Conservation (phyloP, 1,139 yeast species). For the Kurtzmaniella natalensis region DNA sequence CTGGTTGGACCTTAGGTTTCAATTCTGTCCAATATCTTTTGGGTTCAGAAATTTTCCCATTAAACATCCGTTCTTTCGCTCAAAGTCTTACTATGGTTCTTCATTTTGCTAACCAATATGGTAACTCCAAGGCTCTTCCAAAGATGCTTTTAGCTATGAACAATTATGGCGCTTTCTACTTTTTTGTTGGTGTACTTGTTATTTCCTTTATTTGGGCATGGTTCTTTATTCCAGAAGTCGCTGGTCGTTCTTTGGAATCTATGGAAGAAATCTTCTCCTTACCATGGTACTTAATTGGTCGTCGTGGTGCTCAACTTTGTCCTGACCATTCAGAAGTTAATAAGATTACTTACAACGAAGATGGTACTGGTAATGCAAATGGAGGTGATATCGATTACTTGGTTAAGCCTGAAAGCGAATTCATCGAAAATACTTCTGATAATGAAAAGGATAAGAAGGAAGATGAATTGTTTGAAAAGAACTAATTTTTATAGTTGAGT, state of each 20-base stretch:
- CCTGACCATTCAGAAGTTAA: conserved; percentile 50
- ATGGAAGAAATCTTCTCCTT: conserved; percentile 55
- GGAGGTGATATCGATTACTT: conserved; percentile 13
- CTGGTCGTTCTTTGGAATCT: conserved; percentile 52
- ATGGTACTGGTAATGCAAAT: conserved; percentile 13
- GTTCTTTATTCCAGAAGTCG: conserved; percentile 51
- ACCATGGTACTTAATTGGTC: conserved; percentile 57
- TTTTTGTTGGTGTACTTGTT: conserved; percentile 43
- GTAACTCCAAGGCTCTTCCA: conserved; percentile 56
- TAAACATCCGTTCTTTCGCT: conserved; percentile 50
- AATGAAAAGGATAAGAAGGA: conserved; percentile 1
- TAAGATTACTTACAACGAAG: conserved; percentile 18
- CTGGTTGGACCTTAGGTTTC: conserved; percentile 64
- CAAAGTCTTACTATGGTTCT: conserved; percentile 52
- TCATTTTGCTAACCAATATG: conserved; percentile 58
- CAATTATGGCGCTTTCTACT: conserved; percentile 51
- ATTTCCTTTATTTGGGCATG: conserved; percentile 45
- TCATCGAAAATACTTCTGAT: conserved; percentile 2
- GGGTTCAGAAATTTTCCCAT: conserved; percentile 57
- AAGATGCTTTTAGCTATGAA: conserved; percentile 45
- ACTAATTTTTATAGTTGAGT: too few species aligned
- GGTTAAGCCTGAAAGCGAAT: conserved; percentile 3
- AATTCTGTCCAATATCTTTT: conserved; percentile 56
- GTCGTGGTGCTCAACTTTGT: conserved; percentile 47
- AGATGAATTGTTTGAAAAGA: neutral